Evolutionary conservation across 768 basidiomycete genomes (phyloP).

Genomic region (Amanita molliuscula): DNA sequence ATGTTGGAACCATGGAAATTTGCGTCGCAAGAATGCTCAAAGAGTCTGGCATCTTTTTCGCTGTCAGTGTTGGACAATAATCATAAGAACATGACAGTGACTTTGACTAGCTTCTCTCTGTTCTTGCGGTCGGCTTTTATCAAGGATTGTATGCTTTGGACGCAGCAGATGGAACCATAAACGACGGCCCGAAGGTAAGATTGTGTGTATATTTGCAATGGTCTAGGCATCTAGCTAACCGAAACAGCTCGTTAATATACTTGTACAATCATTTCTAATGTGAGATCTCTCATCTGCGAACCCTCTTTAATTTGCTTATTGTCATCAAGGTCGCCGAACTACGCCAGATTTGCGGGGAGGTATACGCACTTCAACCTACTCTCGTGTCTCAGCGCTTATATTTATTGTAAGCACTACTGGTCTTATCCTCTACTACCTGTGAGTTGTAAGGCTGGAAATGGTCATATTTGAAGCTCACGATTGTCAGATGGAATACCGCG

Average conservation of each 20-base stretch:
- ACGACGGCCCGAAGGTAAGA: conserved; percentile 38
- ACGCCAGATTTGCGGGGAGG: conserved; percentile 48
- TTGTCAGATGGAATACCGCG: conserved; percentile 66
- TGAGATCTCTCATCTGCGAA: conserved; percentile 21
- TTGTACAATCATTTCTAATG: conserved; percentile 80
- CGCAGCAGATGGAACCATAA: conserved; percentile 73
- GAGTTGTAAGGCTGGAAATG: conserved; percentile 16
- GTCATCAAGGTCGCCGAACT: conserved; percentile 49
- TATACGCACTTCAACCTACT: background rate
- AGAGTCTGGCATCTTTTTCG: conserved; percentile 89
- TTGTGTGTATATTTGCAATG: background rate
- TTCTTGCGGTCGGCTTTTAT: conserved; percentile 75
- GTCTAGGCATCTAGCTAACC: conserved; percentile 1
- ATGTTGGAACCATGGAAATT: conserved; percentile 90
- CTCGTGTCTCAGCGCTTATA: background rate
- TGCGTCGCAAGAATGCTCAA: conserved; percentile 89
- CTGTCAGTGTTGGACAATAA: conserved; percentile 37
- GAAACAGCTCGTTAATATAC: conserved; percentile 50
- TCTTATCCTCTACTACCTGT: conserved; percentile 74
- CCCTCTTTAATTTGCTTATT: background rate
- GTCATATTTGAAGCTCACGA: conserved; percentile 2
- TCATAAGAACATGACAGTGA: background rate
- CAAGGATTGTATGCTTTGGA: conserved; percentile 88
- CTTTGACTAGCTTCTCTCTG: conserved; percentile 53
- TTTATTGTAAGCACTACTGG: conserved; percentile 35